Conservation (phyloP, 129 eudicot genomes). For the Deinandra increscens region DNA sequence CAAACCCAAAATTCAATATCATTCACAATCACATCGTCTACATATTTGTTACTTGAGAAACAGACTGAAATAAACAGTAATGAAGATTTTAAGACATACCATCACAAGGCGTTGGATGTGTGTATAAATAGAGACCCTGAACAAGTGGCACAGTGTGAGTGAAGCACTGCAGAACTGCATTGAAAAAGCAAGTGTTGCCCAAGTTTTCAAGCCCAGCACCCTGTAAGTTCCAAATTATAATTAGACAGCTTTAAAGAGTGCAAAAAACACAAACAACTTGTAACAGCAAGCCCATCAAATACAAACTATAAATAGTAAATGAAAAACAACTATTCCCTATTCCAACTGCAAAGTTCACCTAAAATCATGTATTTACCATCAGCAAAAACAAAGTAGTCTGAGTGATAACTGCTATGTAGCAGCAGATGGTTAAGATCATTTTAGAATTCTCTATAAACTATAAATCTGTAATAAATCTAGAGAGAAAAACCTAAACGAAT, state of each 20-base stretch:
- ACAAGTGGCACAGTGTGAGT: slow-evolving; percentile 72
- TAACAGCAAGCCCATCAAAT: background rate
- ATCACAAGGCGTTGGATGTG: slow-evolving; percentile 40
- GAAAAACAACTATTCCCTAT: too few relatives aligned
- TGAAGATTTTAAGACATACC: slow-evolving; percentile 30
- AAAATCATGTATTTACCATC: background rate
- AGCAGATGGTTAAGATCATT: too few relatives aligned
- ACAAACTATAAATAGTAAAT: background rate
- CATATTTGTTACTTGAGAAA: background rate
- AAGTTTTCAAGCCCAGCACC: slow-evolving; percentile 81
- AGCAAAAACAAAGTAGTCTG: background rate
- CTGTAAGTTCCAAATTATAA: slow-evolving; percentile 33
- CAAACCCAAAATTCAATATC: slow-evolving; percentile 20
- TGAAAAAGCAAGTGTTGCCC: slow-evolving; percentile 89
- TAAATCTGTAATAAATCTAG: background rate
- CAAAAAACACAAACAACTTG: background rate
- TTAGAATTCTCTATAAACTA: background rate
- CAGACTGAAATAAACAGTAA: background rate
- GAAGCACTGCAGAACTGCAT: slow-evolving; percentile 83
- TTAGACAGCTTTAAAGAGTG: background rate
- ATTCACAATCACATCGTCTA: background rate
- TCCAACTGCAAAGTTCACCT: background rate
- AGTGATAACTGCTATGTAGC: too few relatives aligned
- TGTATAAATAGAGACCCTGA: slow-evolving; percentile 43
- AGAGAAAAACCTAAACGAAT: background rate